Evolutionary conservation across 148 eudicot species (phyloP).

Genomic region (Simmondsia chinensis): DNA sequence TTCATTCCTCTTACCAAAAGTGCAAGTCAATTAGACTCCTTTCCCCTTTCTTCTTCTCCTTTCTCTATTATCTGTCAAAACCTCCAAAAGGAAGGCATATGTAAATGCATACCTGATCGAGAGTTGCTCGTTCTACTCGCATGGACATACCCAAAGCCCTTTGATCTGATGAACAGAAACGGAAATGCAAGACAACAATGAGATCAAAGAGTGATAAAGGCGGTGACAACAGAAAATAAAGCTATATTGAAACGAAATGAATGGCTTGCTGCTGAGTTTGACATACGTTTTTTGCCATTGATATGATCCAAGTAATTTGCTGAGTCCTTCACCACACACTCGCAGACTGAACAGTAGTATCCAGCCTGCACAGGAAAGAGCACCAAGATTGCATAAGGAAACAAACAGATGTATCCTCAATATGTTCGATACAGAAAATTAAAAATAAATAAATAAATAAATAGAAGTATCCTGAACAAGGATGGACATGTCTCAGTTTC

Average conservation of each 20-base stretch:
- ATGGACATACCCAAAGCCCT: constrained; percentile 99
- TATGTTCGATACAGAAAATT: background rate
- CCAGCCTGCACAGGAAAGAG: constrained; percentile 71
- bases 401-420: background rate
- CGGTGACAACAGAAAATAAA: background rate
- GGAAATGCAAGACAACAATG: background rate
- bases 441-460: too few species aligned
- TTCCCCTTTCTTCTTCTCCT: too few species aligned
- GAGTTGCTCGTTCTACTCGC: constrained; percentile 90
- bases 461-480: too few species aligned
- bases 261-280: background rate
- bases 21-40: too few species aligned
- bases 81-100: background rate
- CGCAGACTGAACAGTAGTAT: constrained; percentile 93
- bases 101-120: constrained; percentile 60
- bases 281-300: constrained; percentile 98
- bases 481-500: too few species aligned
- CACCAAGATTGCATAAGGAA: constrained; percentile 2
- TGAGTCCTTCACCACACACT: constrained; percentile 97
- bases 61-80: too few species aligned
- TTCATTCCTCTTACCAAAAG: too few species aligned
- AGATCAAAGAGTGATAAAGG: background rate
- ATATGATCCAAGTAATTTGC: constrained; percentile 98
- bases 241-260: background rate
- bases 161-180: constrained; percentile 58